A percentile compares a stretch with the other conserved stretches of the same genome.
Evolutionary conservation across 768 basidiomycete species (phyloP).

Genomic region (Kwoniella europaea): DNA sequence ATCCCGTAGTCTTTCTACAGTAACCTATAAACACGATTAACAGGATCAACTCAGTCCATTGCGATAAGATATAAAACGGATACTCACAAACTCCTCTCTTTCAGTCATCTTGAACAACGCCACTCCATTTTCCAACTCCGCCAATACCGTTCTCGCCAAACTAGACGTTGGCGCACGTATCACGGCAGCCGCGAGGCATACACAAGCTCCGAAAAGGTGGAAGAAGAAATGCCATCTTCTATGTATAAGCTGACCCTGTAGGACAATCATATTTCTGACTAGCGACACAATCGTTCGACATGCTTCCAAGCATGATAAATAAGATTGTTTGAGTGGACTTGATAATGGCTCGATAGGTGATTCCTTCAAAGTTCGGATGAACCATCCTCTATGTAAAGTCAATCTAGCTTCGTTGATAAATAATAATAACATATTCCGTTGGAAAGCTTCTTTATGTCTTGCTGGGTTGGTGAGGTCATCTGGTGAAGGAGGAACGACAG

Average conservation of each 20-base stretch:
- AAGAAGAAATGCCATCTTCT: constrained; percentile 29
- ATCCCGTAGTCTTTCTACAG: constrained; percentile 16
- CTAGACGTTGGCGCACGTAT: constrained; percentile 17
- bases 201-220: constrained; percentile 23
- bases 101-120: constrained; percentile 21
- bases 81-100: constrained; percentile 24
- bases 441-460: constrained; percentile 17
- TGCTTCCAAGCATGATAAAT: constrained; percentile 19
- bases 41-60: not conserved
- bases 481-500: constrained; percentile 19
- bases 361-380: constrained; percentile 22
- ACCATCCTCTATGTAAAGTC: constrained; percentile 27
- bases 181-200: constrained; percentile 21
- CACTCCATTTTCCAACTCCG: constrained; percentile 17
- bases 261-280: constrained; percentile 22
- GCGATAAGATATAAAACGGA: not conserved
- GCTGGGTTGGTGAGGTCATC: constrained; percentile 24
- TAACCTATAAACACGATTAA: not conserved
- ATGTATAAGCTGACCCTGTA: constrained; percentile 22
- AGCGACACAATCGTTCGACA: constrained; percentile 21
- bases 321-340: constrained; percentile 16
- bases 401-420: constrained; percentile 32
- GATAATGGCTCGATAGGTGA: constrained; percentile 20
- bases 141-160: constrained; percentile 13
- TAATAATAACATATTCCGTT: constrained; percentile 28